Evolutionary conservation across 1,139 yeast genomes (phyloP).

Genomic region (Pneumocystis murina): DNA sequence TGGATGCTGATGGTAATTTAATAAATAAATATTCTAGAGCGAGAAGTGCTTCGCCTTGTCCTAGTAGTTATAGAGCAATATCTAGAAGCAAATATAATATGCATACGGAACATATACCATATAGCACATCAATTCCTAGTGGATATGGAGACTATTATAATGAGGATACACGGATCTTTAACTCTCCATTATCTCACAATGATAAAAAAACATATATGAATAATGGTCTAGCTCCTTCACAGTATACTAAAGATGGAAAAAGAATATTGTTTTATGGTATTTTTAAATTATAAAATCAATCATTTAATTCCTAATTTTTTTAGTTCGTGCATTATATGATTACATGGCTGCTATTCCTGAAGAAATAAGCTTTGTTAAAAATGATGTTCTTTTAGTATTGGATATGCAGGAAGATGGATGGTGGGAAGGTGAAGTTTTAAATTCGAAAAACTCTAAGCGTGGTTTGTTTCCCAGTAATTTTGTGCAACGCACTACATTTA

Average conservation of each 20-base stretch:
- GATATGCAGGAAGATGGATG: slow-evolving; percentile 78
- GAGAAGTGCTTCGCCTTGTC: not conserved
- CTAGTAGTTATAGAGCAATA: not conserved
- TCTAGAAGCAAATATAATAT: not conserved
- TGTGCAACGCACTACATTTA: not conserved
- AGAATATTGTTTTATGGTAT: slow-evolving; percentile 10
- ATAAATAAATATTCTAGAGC: not conserved
- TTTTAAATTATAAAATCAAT: not conserved
- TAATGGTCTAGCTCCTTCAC: not conserved
- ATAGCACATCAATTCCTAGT: not conserved
- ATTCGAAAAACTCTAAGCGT: slow-evolving; percentile 33
- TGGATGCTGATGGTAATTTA: slow-evolving; percentile 2
- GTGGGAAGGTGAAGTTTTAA: slow-evolving; percentile 67
- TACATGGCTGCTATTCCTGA: slow-evolving; percentile 69
- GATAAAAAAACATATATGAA: not conserved
- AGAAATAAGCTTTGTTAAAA: slow-evolving; percentile 58
- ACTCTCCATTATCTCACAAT: not conserved
- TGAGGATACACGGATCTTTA: not conserved
- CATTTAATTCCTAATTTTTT: not conserved
- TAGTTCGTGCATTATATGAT: slow-evolving; percentile 44
- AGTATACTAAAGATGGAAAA: slow-evolving; percentile 10
- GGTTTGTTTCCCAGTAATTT: slow-evolving; percentile 80
- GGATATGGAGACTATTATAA: not conserved
- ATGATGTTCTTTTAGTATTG: slow-evolving; percentile 55
- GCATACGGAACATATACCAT: not conserved